Conservation (phyloP, 805 yeast species). For the Candida adriatica region DNA sequence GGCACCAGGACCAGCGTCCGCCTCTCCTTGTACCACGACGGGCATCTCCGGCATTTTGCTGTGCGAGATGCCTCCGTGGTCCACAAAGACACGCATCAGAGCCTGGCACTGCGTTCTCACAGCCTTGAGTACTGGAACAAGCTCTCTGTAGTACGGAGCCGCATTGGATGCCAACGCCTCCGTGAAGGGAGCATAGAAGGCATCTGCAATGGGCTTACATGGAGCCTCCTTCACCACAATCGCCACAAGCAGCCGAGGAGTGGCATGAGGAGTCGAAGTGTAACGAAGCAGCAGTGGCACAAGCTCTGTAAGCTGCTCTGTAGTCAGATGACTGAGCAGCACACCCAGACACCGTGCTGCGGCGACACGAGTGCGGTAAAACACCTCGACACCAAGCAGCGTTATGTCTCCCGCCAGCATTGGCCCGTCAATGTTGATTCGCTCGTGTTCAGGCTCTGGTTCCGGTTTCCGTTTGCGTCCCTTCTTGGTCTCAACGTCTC, state of each 20-base stretch:
- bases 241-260: conserved; percentile 70
- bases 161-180: conserved; percentile 33
- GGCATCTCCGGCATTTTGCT: conserved; percentile 77
- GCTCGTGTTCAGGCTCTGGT: conserved; percentile 49
- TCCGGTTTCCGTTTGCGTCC: conserved; percentile 43
- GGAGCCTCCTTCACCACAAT: conserved; percentile 46
- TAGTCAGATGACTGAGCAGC: conserved; percentile 44
- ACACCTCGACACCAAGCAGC: conserved; percentile 67
- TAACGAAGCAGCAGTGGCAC: conserved; percentile 27
- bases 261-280: conserved; percentile 36
- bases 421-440: conserved; percentile 89
- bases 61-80: conserved; percentile 65
- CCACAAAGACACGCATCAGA: conserved; percentile 68
- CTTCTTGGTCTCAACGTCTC: conserved; percentile 41
- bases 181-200: conserved; percentile 24
- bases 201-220: conserved; percentile 22
- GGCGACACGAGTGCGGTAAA: conserved; percentile 67
- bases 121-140: conserved; percentile 79
- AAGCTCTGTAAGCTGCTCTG: conserved; percentile 32
- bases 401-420: conserved; percentile 87
- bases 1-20: conserved; percentile 91
- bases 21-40: conserved; percentile 87
- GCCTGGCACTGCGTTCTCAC: conserved; percentile 85
- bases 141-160: conserved; percentile 65
- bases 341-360: conserved; percentile 74